These are phyloP conservation scores for Yamadazyma siamensis DNA, from an alignment of 1,139 yeast genomes.

Conservation along the genomic window DNA sequence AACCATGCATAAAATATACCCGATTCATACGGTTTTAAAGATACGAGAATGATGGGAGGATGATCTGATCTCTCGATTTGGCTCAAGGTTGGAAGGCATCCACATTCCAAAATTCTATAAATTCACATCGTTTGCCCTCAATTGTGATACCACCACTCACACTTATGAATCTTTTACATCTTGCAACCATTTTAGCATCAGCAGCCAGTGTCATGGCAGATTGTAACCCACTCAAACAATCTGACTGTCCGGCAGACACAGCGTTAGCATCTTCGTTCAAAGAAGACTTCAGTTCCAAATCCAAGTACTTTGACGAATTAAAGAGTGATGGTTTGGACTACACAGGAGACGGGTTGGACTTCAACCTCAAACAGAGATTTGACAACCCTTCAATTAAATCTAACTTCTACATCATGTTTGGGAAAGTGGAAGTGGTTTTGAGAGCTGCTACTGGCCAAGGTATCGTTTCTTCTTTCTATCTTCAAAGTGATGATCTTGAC, in stretches of 20 bases:
- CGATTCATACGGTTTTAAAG: conserved; percentile 1
- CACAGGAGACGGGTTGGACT: conserved; percentile 47
- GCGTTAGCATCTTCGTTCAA: conserved; percentile 56
- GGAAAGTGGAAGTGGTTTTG: conserved; percentile 68
- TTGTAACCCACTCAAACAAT: conserved; percentile 33
- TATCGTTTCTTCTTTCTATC: conserved; percentile 71
- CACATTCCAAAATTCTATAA: too few relatives aligned
- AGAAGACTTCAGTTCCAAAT: conserved; percentile 45
- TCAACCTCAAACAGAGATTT: conserved; percentile 56
- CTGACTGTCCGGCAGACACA: conserved; percentile 37
- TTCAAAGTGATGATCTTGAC: conserved; percentile 83
- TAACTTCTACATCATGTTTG: conserved; percentile 81
- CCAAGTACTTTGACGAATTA: conserved; percentile 36
- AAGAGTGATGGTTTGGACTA: conserved; percentile 23
- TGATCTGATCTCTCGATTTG: too few relatives aligned
- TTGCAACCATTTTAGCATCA: conserved; percentile 8
- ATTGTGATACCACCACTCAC: background rate
- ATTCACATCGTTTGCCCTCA: background rate
- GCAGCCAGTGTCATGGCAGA: conserved; percentile 7
- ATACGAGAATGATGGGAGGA: too few relatives aligned
- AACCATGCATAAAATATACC: conserved; percentile 1
- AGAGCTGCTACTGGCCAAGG: conserved; percentile 77
- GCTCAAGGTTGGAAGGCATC: too few relatives aligned
- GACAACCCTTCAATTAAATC: conserved; percentile 78
- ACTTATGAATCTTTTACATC: conserved; percentile 12